Evolutionary conservation across 1,284 basidiomycete genomes (phyloP), one percentile per base, ranked within the genome.

Genomic region (Cutaneotrichosporon mucoides): DNA sequence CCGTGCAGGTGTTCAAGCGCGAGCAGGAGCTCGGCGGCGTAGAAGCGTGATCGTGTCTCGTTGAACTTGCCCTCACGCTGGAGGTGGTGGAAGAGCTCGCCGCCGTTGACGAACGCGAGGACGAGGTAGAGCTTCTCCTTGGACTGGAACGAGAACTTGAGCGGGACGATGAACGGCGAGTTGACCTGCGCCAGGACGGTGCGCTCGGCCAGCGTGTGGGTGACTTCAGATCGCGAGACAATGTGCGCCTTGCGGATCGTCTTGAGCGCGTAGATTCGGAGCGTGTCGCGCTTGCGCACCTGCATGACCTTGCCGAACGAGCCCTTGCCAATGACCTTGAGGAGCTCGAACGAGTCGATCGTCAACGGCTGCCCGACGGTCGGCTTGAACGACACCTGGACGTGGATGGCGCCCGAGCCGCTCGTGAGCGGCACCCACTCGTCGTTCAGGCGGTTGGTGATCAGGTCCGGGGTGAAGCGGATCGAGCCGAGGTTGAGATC

Each of bases 231-330:
- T 1, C 95, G 85, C 35, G 91, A 92, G 4, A 96, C 96, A 68
- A 99, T 99, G 77, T 99, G 95, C 1, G 95, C 96, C 79, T 99
- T 99, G 57, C 95, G 87, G 71, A 99, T 97, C 2, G 95, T 98
- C 81, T 99, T 99, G 73, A 99, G 84, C 1, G 95, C 95, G 79
- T 99, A 99, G 73, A 99, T 91, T 63, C 95, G 92, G 59, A 91
- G 86, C 0, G 96, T 99, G 79, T 99, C 94, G 79, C 95, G 93
- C 81, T 99, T 99, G 55, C 92, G 88, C 45, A 97, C 93, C 83
- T 97, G 93, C 92, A 96, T 96, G 66, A 95, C 92, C 79, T 97
- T 97, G 33, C 95, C 96, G 71, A 99, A 99, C 61, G 87, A 90
- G 9, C 96, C 95, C 79, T 98, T 98, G 37, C 95, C 95, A 65